Evolutionary conservation across 768 basidiomycete species (phyloP), one percentile per base, ranked within the genome.

Genomic region (Kwoniella botswanensis): DNA sequence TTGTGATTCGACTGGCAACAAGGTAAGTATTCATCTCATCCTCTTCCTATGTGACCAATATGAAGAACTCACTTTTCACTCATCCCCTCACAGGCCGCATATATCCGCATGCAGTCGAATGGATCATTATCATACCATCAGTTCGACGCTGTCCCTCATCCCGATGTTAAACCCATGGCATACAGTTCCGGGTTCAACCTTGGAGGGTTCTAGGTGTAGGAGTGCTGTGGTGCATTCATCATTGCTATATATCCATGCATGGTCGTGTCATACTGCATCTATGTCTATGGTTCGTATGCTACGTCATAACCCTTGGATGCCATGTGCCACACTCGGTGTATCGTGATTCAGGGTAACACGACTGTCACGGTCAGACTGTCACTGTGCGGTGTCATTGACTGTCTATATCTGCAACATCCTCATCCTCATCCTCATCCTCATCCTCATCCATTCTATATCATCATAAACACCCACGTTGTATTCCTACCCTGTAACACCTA

Each of bases 111-210:
- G 74, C 90, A 94, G 81, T 87, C 90, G 42, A 84, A 87, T 35
- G 95, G 94, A 11, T 87, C 88, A 56, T 86, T 89, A 72, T 82
- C 90, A 65, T 94, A 93, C 82, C 86, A 81, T 60, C 80, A 83
- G 59, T 98, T 94, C 82, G 91, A 92, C 15, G 93, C 94, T 12
- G 89, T 88, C 59, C 89, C 91, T 43, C 94, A 97, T 85, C 94
- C 94, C 24, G 90, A 92, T 35, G 86, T 95, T 86, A 92, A 90
- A 80, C 94, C 94, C 11, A 97, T 97, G 94, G 94, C 94, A 2
- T 96, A 83, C 66, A 76, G 75, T 29, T 74, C 74, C 7, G 82
- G 82, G 0, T 82, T 81, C 59, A 71, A 71, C 64, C 62, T 71
- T 66, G 67, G 67, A 13, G 67, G 67, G 26, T 68, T 68, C 61